Evolutionary conservation across 2,329 filamentous ascomycete species (phyloP).

Genomic region (Diaporthe vexans): DNA sequence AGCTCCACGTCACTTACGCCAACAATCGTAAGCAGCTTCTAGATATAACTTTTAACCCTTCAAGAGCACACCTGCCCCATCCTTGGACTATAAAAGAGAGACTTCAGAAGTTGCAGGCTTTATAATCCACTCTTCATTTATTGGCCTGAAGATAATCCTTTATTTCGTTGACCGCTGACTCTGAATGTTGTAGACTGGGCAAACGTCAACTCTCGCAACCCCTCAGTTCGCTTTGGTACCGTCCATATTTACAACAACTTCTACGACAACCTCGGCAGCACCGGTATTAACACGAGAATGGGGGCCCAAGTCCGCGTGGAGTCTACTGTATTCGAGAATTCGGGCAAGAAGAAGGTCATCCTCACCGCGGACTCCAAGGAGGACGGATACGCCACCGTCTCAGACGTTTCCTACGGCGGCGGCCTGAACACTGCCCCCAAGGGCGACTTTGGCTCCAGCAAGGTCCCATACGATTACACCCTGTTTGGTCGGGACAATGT

Average conservation of each 20-base stretch:
- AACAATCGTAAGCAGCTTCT: conserved; percentile 53
- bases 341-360: conserved; percentile 16
- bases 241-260: conserved; percentile 63
- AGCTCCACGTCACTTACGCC: conserved; percentile 63
- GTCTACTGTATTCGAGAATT: conserved; percentile 33
- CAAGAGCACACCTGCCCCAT: too few relatives aligned
- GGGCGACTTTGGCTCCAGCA: conserved; percentile 11
- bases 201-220: conserved; percentile 60
- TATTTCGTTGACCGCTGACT: too few relatives aligned
- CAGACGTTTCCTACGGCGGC: conserved; percentile 13
- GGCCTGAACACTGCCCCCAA: neutral
- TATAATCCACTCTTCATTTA: too few relatives aligned
- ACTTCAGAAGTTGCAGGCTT: too few relatives aligned
- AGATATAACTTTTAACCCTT: too few relatives aligned
- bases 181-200: conserved; percentile 51
- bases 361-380: conserved; percentile 27
- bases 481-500: neutral
- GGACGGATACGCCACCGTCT: conserved; percentile 6
- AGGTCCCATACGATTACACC: neutral
- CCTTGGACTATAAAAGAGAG: too few relatives aligned
- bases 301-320: conserved; percentile 33
- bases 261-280: conserved; percentile 49
- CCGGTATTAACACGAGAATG: conserved; percentile 20
- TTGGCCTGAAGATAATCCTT: too few relatives aligned
- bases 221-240: conserved; percentile 63